These are phyloP conservation scores for Anisodus acutangulus DNA, from an alignment of 257 asterid genomes.

Conservation along the genomic window DNA sequence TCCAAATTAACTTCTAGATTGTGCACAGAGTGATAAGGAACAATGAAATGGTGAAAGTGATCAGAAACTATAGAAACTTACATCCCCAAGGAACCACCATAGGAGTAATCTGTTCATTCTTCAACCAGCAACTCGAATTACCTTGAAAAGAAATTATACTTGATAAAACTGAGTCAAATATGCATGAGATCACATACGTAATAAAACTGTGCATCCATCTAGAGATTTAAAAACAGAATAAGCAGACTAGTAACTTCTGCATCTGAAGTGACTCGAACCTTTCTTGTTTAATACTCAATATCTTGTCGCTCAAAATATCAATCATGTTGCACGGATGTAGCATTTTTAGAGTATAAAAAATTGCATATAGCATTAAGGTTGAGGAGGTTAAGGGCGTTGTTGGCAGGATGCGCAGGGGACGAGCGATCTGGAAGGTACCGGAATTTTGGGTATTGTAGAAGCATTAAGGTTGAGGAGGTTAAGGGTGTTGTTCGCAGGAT, in stretches of 20 bases:
- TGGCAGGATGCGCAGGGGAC: too few relatives aligned
- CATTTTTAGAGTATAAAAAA: not conserved
- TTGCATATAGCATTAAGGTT: not conserved
- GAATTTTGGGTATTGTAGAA: too few relatives aligned
- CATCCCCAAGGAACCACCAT: constrained; percentile 17
- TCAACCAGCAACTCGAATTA: not conserved
- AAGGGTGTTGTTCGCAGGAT: too few relatives aligned
- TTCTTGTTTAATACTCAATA: not conserved
- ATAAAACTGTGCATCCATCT: not conserved
- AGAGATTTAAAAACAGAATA: not conserved
- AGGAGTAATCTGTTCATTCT: not conserved
- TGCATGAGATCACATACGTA: not conserved
- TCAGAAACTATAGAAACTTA: constrained; percentile 10
- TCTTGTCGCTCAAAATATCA: not conserved
- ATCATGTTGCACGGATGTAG: not conserved
- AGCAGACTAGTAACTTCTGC: not conserved
- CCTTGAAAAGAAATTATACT: constrained; percentile 21
- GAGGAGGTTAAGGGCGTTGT: too few relatives aligned
- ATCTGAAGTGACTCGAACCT: not conserved
- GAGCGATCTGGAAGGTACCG: too few relatives aligned
- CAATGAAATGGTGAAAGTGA: not conserved
- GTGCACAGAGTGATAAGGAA: constrained; percentile 9
- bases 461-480: too few relatives aligned
- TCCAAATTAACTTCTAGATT: not conserved
- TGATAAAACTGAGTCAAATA: not conserved